These are phyloP conservation scores for Anthracocystis setariae DNA, from an alignment of 1,284 basidiomycete species.

Conservation along the genomic window DNA sequence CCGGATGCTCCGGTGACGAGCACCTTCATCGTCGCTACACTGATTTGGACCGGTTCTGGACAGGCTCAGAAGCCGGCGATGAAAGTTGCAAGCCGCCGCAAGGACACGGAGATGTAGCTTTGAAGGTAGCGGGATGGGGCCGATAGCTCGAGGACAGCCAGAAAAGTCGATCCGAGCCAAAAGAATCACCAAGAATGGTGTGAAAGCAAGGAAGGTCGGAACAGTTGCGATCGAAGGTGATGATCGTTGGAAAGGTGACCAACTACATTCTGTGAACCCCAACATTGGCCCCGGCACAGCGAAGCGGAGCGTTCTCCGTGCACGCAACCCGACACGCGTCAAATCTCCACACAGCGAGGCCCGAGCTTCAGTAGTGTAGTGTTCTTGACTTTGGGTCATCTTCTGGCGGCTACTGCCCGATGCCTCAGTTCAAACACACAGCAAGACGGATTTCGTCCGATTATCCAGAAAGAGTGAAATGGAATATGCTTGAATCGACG, in stretches of 20 bases:
- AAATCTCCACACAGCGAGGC: not conserved
- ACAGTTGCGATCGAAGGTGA: not conserved
- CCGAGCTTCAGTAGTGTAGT: no score
- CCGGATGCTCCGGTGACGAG: slow-evolving; percentile 71
- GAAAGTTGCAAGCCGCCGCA: no score
- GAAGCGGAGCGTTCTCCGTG: slow-evolving; percentile 5
- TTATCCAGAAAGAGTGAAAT: no score
- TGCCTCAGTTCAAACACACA: not conserved
- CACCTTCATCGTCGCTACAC: slow-evolving; percentile 47
- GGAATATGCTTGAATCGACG: no score
- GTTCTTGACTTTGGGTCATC: no score
- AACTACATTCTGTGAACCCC: not conserved
- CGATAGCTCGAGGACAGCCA: no score
- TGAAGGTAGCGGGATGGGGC: no score
- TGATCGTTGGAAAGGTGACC: not conserved
- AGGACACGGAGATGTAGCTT: no score
- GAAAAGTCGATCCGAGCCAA: not conserved
- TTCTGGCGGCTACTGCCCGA: slow-evolving; percentile 1
- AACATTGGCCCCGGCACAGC: not conserved
- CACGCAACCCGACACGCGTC: slow-evolving; percentile 7
- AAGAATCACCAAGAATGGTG: not conserved
- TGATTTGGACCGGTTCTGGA: no score
- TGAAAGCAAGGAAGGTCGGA: not conserved
- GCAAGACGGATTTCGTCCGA: no score
- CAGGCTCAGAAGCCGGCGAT: no score